phyloP scores from a whole-genome alignment of 805 yeast genomes.

The Starmerella potacharoeniae region DNA sequence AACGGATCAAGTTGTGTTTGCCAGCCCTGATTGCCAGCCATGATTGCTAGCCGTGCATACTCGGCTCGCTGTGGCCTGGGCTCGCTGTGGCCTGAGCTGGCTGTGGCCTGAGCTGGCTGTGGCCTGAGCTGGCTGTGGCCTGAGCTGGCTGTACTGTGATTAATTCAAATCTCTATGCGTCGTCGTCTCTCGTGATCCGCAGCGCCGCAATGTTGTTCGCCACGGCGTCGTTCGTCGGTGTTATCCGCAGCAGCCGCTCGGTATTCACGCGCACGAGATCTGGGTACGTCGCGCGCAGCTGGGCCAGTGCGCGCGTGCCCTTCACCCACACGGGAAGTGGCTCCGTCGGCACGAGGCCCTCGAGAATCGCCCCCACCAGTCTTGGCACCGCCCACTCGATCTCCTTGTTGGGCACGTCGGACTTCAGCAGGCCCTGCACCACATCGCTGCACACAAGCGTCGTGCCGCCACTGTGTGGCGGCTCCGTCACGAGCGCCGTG shows the following conservation, averaged over 20 bases:
- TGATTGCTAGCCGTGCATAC: no score
- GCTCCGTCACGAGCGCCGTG: not conserved
- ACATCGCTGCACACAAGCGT: constrained; percentile 1
- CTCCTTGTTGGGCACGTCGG: not conserved
- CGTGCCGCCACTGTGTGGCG: constrained; percentile 3
- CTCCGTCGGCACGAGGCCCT: not conserved
- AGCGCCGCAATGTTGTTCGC: not conserved
- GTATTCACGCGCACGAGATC: not conserved
- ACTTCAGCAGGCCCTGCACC: not conserved
- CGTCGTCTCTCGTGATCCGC: not conserved
- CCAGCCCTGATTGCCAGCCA: no score
- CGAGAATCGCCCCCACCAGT: not conserved
- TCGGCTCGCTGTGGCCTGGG: no score
- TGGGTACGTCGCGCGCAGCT: constrained; percentile 1
- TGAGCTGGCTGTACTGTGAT: no score
- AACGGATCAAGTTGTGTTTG: no score
- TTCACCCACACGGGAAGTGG: constrained; percentile 8
- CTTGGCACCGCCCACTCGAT: not conserved
- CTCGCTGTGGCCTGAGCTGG: no score
- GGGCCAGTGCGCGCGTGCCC: constrained; percentile 14
- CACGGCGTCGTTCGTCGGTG: constrained; percentile 4
- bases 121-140: no score
- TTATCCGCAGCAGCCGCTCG: not conserved
- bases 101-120: no score
- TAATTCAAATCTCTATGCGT: no score